Percentiles rank a stretch among this genome's conserved stretches.
Evolutionary conservation across 2,329 filamentous ascomycete genomes (phyloP).

Genomic region (Talaromyces sp.): DNA sequence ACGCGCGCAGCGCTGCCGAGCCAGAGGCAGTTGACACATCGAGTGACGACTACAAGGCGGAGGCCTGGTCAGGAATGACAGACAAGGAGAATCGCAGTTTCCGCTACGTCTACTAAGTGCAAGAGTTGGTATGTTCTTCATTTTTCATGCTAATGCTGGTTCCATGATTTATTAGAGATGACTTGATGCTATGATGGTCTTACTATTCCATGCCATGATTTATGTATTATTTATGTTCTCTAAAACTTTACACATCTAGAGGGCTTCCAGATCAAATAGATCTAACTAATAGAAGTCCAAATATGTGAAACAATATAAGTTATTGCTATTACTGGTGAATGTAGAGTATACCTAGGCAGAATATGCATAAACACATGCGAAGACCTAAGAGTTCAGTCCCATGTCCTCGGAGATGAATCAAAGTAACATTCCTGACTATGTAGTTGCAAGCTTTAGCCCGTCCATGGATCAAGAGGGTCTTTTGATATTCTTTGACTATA

Average conservation of each 20-base stretch:
- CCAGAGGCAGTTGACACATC: slow-evolving; percentile 16
- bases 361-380: no score
- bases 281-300: background rate
- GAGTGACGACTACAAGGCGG: slow-evolving; percentile 17
- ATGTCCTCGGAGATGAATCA: no score
- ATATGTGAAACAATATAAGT: background rate
- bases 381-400: no score
- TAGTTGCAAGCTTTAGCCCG: no score
- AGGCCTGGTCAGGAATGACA: slow-evolving; percentile 30
- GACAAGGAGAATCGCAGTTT: slow-evolving; percentile 32
- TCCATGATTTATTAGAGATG: background rate
- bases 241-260: background rate
- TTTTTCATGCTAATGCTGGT: background rate
- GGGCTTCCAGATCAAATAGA: background rate
- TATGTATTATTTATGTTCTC: background rate
- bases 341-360: no score
- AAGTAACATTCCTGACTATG: no score
- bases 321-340: no score
- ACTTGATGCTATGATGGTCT: background rate
- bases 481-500: no score
- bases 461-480: no score
- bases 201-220: background rate
- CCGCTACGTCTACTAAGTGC: slow-evolving; percentile 30
- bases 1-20: slow-evolving; percentile 13
- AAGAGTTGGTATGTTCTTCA: background rate